Evolutionary conservation across 139 green algal genomes (phyloP).

Genomic region (Closterium sp.): DNA sequence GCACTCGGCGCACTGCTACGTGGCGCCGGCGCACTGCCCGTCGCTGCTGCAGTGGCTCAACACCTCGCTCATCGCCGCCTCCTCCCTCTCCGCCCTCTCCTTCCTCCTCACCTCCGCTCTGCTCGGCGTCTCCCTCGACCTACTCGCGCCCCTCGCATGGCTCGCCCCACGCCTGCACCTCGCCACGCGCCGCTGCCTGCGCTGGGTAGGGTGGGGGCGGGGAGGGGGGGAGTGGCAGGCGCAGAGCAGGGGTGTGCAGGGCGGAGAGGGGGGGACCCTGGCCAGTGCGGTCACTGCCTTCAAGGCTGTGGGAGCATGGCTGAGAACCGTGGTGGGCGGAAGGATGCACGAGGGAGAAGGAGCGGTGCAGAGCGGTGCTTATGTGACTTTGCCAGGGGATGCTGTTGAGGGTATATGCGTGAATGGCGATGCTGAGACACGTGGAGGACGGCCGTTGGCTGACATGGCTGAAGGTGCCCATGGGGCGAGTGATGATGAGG

Average conservation of each 20-base stretch:
- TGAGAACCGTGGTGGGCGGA: not conserved
- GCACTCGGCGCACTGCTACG: constrained; percentile 17
- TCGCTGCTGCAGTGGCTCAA: not conserved
- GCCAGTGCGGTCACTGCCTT: not conserved
- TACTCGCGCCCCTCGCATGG: not conserved
- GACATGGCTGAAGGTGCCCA: not conserved
- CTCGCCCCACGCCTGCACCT: not conserved
- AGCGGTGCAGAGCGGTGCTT: not conserved
- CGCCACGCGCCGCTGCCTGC: too few species aligned
- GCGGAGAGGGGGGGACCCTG: not conserved
- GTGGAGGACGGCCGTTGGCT: not conserved
- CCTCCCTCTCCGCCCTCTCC: not conserved
- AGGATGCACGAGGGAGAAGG: not conserved
- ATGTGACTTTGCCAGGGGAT: not conserved
- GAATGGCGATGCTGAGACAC: not conserved
- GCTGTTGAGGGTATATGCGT: not conserved
- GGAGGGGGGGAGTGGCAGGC: not conserved
- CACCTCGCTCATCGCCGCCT: not conserved
- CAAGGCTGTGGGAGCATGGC: not conserved
- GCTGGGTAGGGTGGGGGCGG: too few species aligned
- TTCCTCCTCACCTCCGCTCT: constrained; percentile 5
- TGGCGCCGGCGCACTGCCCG: not conserved
- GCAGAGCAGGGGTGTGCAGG: too few species aligned
- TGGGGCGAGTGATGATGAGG: not conserved
- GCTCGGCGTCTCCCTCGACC: constrained; percentile 14